Evolutionary conservation across 139 green algal species (phyloP), one percentile per base, ranked within the genome.

Genomic region (Asterochloris erici): DNA sequence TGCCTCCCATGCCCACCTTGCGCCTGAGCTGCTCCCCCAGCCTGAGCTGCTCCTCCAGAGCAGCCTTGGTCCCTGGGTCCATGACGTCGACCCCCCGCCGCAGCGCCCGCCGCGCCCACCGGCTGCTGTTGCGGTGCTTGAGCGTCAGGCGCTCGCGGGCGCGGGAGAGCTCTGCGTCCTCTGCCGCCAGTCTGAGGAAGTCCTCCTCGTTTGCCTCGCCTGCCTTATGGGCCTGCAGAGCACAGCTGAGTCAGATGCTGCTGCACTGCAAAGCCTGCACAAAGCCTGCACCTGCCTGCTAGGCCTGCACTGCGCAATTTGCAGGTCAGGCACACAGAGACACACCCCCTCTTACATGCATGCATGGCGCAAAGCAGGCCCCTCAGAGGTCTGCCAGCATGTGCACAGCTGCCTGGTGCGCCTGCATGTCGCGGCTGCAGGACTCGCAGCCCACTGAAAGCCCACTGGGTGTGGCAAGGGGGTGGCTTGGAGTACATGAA

Each of bases 141-240:
- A 98, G 89, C 29, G 95, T 98, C 69, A 99, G 87, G n/a, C 96
- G 90, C 89, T 99, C 96, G 89, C 93, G 91, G 9, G 92, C 94
- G 0, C 94, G 87, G 17, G 96, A 84, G 82, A 93, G 93, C 89
- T 97, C 93, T 4, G 92, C 90, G 62, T 95, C 85, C 83, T 94
- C 92, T 19, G 82, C 87, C 82, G 74, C 68, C 70, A 87, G 73
- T 73, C 63, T 24, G 47, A 86, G 62, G 60, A 84, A 68, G 27
- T 88, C 89, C 60, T 91, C 84, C 13, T 87, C 86, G 17, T 74
- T 86, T 66, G 71, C 73, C 54, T 84, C 87, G 4, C 83, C 85
- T 1, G 70, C 84, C 69, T 83, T 73, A 24, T 29, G 14, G 12
- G 77, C 77, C 77, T 83, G 47, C 68, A 82, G 0, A 61, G 24